These are phyloP conservation scores for Fusarium vanettenii DNA, from an alignment of 2,329 filamentous ascomycete species.

Conservation along the genomic window DNA sequence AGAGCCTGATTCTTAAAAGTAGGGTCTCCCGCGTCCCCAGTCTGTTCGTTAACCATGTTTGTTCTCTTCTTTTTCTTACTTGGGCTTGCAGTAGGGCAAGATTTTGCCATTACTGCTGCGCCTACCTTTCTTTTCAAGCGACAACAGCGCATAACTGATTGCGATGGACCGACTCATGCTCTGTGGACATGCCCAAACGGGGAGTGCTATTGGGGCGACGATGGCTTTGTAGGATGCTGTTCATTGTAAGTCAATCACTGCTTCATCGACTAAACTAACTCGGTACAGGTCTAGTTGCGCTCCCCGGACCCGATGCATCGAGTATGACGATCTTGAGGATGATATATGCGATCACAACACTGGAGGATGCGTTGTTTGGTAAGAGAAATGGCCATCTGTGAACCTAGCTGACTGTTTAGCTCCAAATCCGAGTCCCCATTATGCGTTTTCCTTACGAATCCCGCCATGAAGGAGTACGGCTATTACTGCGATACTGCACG, in stretches of 20 bases:
- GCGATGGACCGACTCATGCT: neutral
- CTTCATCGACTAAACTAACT: neutral
- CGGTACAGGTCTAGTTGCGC: neutral
- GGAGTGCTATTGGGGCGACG: constrained; percentile 1
- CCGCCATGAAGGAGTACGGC: neutral
- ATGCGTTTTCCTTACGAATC: constrained; percentile 1
- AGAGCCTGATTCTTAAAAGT: constrained; percentile 1
- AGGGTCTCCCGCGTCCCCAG: neutral
- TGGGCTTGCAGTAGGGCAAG: neutral
- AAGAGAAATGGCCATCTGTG: neutral
- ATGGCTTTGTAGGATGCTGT: constrained; percentile 8
- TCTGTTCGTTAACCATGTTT: neutral
- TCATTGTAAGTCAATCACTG: neutral
- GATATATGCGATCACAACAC: constrained; percentile 3
- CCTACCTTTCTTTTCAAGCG: neutral
- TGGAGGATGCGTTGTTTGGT: constrained; percentile 9
- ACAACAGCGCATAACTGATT: neutral
- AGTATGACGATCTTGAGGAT: neutral
- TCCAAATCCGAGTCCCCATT: neutral
- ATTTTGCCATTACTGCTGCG: neutral
- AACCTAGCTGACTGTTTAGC: neutral
- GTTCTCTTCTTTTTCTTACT: neutral
- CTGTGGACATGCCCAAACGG: no score
- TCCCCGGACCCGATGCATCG: constrained; percentile 3
- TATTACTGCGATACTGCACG: neutral